Evolutionary conservation across 2,329 filamentous ascomycete genomes (phyloP), one percentile per base, ranked within the genome.

Genomic region (Epichloe gansuensis): DNA sequence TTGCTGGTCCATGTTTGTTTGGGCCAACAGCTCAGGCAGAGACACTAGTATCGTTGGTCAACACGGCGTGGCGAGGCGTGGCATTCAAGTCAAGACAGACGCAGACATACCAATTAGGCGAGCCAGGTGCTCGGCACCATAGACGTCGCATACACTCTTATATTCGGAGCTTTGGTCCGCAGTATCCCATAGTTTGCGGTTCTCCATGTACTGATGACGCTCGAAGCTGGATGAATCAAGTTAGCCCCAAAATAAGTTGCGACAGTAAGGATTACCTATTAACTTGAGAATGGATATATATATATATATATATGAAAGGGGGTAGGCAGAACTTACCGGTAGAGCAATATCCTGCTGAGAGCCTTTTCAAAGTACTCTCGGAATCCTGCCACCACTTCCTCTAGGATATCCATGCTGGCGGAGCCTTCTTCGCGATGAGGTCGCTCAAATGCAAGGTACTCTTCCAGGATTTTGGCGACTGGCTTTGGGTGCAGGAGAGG

Each of bases 1-100:
- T 66, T 95, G 90, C 51, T 85, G 77, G 63, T 97, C 93, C 90
- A 98, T 95, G 70, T 97, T 97, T 50, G 93, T 98, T 67, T 98
- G 93, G 4, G 91, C 91, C 56, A 97, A 83, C 42, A 97, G 82
- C 65, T 98, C 93, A 0, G 93, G 91, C 60, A 97, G 82, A 1
- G 86, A 86, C 3, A 94, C 91, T 95, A 21, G 8, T 11, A 4
- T 39, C 25, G 8, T 47, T 51, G 28, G 38, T 50, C 28, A 43
- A n/a, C 13, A 15, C 13, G 25, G n/a, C 15, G 8, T 21, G 13
- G 3, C 7, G 25, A 6, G 25, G 28, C 28, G 23, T 13, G 13
- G 2, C 4, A 5, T 35, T 12, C 25, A 28, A 38, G 13, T 15
- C 21, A 31, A 21, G 13, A 8, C 17, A 28, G 8, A 39, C 5